phyloP scores from a whole-genome alignment of 345 rosid species.

The Citrus glauca region DNA sequence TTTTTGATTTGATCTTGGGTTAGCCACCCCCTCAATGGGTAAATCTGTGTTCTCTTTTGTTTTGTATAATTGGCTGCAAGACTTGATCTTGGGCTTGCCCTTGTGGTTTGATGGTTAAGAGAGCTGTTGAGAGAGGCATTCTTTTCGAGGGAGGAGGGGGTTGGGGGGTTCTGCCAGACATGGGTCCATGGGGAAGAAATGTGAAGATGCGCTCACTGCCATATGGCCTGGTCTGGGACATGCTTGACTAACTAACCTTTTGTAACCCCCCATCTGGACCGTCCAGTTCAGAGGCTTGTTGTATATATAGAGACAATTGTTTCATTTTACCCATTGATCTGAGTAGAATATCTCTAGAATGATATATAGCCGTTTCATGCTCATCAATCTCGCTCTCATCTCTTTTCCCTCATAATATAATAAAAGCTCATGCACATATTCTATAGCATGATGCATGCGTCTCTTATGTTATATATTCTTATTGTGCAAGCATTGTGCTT shows the following conservation, averaged over 20 bases:
- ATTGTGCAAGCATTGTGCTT: too few species aligned
- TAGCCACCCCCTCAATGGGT: constrained; percentile 28
- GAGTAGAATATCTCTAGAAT: constrained; percentile 37
- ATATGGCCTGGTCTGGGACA: constrained; percentile 7
- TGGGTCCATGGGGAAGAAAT: constrained; percentile 11
- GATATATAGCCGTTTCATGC: constrained; percentile 32
- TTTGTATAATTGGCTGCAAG: constrained; percentile 19
- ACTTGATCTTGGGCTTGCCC: constrained; percentile 10
- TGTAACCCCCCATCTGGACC: constrained; percentile 31
- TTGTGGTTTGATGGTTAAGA: constrained; percentile 17
- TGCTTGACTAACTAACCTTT: constrained; percentile 30
- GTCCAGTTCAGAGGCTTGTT: constrained; percentile 45
- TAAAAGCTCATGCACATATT: background rate
- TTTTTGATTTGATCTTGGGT: constrained; percentile 31
- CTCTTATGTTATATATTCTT: background rate
- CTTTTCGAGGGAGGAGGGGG: constrained; percentile 11
- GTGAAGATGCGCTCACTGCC: constrained; percentile 10
- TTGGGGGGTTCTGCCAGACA: background rate
- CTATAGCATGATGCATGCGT: background rate
- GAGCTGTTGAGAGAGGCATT: constrained; percentile 25
- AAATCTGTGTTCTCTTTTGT: constrained; percentile 14
- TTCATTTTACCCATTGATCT: constrained; percentile 38
- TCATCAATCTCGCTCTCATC: constrained; percentile 20
- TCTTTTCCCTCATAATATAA: background rate
- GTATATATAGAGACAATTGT: constrained; percentile 57